These are phyloP conservation scores for Scutellaria baicalensis DNA, from an alignment of 257 asterid genomes.

Conservation along the genomic window DNA sequence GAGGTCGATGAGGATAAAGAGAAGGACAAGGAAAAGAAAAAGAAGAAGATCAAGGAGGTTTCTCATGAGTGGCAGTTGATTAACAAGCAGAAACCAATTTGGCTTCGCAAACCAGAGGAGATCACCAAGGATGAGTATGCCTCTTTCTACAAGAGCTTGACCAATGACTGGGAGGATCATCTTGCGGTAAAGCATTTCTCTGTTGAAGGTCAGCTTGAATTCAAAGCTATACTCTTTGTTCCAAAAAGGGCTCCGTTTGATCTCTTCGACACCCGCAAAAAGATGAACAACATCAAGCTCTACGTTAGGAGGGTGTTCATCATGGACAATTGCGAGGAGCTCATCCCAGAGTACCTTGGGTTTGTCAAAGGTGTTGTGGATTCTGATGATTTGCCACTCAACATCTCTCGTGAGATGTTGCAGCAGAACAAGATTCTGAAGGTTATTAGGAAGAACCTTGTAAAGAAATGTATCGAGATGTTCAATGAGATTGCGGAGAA, in stretches of 20 bases:
- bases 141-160: constrained; percentile 73
- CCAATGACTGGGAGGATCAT: constrained; percentile 85
- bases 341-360: constrained; percentile 67
- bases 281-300: constrained; percentile 71
- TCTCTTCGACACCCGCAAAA: constrained; percentile 66
- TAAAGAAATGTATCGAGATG: constrained; percentile 85
- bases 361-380: constrained; percentile 77
- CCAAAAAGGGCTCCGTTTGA: constrained; percentile 80
- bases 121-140: constrained; percentile 78
- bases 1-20: constrained; percentile 72
- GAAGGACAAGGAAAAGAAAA: constrained; percentile 57
- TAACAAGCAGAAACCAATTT: constrained; percentile 77
- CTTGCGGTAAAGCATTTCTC: constrained; percentile 84
- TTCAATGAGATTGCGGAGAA: constrained; percentile 73
- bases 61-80: constrained; percentile 69
- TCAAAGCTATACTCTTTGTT: constrained; percentile 73
- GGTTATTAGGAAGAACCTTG: constrained; percentile 72
- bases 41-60: constrained; percentile 78
- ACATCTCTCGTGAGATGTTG: constrained; percentile 71
- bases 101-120: constrained; percentile 83
- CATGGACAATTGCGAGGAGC: constrained; percentile 78
- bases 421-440: constrained; percentile 79
- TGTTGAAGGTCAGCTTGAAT: constrained; percentile 82
- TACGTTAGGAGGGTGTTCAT: constrained; percentile 75
- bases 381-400: constrained; percentile 73